phyloP scores from a whole-genome alignment of 805 yeast species.

The Wickerhamiella sorbophila region DNA sequence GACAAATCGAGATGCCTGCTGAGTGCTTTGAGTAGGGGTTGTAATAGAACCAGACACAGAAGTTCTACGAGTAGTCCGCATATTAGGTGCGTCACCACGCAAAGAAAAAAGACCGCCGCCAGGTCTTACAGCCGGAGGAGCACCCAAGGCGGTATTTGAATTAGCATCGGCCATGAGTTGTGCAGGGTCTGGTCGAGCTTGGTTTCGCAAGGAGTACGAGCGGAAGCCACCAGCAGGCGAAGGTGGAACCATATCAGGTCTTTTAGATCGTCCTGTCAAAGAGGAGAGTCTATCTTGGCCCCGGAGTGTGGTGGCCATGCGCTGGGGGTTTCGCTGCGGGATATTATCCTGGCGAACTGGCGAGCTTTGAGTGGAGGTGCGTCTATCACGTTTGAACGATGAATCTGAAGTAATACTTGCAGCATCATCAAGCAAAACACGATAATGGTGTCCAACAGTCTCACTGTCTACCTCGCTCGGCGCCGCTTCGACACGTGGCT shows the following conservation, averaged over 20 bases:
- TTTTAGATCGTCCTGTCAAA: neutral
- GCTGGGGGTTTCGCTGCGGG: neutral
- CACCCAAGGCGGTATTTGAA: neutral
- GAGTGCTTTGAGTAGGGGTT: neutral
- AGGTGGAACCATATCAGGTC: neutral
- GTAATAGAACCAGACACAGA: neutral
- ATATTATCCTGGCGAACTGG: conserved; percentile 3
- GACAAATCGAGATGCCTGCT: conserved; percentile 11
- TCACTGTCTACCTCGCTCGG: neutral
- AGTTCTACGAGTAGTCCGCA: neutral
- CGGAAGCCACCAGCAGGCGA: conserved; percentile 9
- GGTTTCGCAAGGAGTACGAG: conserved; percentile 11
- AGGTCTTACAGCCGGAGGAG: neutral
- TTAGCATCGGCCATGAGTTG: conserved; percentile 5
- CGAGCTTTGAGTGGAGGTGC: neutral
- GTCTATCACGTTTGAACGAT: conserved; percentile 13
- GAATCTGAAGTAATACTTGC: conserved; percentile 13
- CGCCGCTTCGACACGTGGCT: neutral
- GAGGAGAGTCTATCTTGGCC: neutral
- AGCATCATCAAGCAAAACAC: conserved; percentile 11
- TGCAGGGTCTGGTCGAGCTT: conserved; percentile 12
- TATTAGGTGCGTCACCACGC: neutral
- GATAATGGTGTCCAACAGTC: conserved; percentile 9
- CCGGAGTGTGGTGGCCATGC: conserved; percentile 3
- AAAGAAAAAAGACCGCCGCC: neutral